Percentiles rank a stretch among this genome's conserved stretches.
phyloP scores from a whole-genome alignment of 2,329 filamentous ascomycete genomes.

The Hypoxylon sp. region DNA sequence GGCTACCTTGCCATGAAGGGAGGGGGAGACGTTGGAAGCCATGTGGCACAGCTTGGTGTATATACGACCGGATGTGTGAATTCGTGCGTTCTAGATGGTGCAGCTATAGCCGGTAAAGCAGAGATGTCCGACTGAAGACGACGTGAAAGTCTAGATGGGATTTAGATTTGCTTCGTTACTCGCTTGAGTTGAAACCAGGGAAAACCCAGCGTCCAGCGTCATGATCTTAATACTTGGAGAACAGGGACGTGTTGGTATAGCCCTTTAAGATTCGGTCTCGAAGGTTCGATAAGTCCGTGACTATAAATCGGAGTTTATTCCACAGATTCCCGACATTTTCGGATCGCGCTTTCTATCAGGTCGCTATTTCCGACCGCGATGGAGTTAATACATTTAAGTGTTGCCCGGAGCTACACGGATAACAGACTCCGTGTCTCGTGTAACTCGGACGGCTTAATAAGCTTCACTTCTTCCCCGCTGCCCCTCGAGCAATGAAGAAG shows the following conservation, averaged over 20 bases:
- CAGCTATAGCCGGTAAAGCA: constrained; percentile 9
- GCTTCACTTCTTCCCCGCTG: too few relatives aligned
- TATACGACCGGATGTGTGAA: neutral
- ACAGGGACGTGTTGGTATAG: neutral
- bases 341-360: constrained; percentile 2
- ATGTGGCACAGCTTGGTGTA: constrained; percentile 14
- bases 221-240: constrained; percentile 17
- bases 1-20: constrained; percentile 31
- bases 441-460: neutral
- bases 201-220: neutral
- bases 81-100: neutral
- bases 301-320: neutral
- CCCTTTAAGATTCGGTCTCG: neutral
- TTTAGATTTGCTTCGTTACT: constrained; percentile 20
- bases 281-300: constrained; percentile 32
- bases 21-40: constrained; percentile 13
- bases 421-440: neutral
- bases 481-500: too few relatives aligned
- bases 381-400: neutral
- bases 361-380: constrained; percentile 10
- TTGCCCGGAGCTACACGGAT: neutral
- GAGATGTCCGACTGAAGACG: constrained; percentile 9
- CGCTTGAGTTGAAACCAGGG: constrained; percentile 2
- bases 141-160: constrained; percentile 19
- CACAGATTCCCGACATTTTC: neutral